Conservation (phyloP, 257 asterid species). For the Lithospermum erythrorhizon region DNA sequence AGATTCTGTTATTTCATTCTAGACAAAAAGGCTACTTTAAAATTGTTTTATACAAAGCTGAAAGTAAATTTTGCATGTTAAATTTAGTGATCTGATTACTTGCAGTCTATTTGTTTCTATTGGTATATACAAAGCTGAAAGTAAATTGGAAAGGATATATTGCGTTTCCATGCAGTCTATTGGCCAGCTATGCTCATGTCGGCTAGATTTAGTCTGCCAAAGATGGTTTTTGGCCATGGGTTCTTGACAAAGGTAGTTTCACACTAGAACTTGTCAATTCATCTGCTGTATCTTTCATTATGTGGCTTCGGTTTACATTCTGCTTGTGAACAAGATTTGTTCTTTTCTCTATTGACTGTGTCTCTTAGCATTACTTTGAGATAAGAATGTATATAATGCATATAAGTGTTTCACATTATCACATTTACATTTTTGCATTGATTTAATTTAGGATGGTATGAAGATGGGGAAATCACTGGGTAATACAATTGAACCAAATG, state of each 20-base stretch:
- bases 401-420: neutral
- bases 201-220: slow-evolving; percentile 79
- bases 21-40: neutral
- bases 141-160: slow-evolving; percentile 60
- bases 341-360: neutral
- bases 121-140: too few relatives aligned
- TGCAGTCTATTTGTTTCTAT: too few relatives aligned
- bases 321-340: neutral
- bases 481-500: slow-evolving; percentile 86
- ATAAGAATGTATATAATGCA: neutral
- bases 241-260: slow-evolving; percentile 84
- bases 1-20: neutral
- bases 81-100: neutral
- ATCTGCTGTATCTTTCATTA: neutral
- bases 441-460: slow-evolving; percentile 66
- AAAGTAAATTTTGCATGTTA: neutral
- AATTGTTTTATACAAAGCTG: neutral
- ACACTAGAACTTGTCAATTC: slow-evolving; percentile 5
- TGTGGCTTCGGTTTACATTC: neutral
- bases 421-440: slow-evolving; percentile 16
- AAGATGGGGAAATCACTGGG: slow-evolving; percentile 98
- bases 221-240: slow-evolving; percentile 95
- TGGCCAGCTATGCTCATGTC: slow-evolving; percentile 99
- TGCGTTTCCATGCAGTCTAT: slow-evolving; percentile 96
- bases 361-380: neutral